A percentile compares a stretch with the other conserved stretches of the same genome.
Evolutionary conservation across 2,329 filamentous ascomycete genomes (phyloP).

Genomic region (Sporothrix brasiliensis): DNA sequence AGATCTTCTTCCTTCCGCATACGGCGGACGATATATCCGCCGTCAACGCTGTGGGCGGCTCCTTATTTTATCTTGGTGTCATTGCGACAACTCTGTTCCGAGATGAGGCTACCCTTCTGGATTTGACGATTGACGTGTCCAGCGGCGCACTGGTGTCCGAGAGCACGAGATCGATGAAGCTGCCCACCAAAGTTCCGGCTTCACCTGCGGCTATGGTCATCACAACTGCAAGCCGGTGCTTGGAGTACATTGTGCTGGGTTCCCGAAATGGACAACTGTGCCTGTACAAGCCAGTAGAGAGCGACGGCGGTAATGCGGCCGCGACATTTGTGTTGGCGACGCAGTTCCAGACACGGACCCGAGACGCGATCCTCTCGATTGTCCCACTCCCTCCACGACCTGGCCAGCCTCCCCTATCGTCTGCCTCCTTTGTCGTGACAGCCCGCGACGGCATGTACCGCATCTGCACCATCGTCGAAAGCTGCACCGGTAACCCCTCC

Average conservation of each 20-base stretch:
- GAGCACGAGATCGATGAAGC: neutral
- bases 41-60: conserved; percentile 2
- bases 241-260: conserved; percentile 54
- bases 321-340: conserved; percentile 36
- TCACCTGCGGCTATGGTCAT: conserved; percentile 28
- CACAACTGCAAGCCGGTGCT: conserved; percentile 32
- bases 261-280: conserved; percentile 57
- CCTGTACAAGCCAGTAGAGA: conserved; percentile 39
- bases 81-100: conserved; percentile 54
- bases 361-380: conserved; percentile 68
- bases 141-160: neutral
- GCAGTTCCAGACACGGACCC: conserved; percentile 35
- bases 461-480: conserved; percentile 53
- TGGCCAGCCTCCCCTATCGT: conserved; percentile 44
- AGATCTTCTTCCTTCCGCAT: conserved; percentile 51
- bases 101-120: conserved; percentile 43
- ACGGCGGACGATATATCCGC: neutral
- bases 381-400: conserved; percentile 47
- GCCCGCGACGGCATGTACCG: conserved; percentile 77
- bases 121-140: conserved; percentile 14
- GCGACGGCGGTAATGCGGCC: conserved; percentile 38
- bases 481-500: neutral
- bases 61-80: conserved; percentile 35
- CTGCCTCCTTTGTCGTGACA: conserved; percentile 66
- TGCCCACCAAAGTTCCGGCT: conserved; percentile 24